These are phyloP conservation scores for Ustilago vetiveriae DNA, from an alignment of 1,284 basidiomycete genomes.

Conservation along the genomic window DNA sequence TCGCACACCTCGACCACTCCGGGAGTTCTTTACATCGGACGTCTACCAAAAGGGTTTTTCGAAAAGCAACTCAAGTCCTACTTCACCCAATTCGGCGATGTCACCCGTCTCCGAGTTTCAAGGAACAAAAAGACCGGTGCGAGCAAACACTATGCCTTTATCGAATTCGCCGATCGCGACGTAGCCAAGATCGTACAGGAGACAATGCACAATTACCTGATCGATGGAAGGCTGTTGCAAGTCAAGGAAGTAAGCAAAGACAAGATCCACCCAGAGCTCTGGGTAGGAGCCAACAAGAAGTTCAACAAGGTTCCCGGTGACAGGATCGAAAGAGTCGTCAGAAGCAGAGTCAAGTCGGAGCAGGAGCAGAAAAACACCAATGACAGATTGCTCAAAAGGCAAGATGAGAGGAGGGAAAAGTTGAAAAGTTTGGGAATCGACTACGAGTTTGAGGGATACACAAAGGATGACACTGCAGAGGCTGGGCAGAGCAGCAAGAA, in stretches of 20 bases:
- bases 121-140: conserved; percentile 95
- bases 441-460: conserved; percentile 80
- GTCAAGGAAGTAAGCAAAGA: conserved; percentile 82
- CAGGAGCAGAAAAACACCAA: conserved; percentile 77
- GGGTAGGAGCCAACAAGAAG: conserved; percentile 95
- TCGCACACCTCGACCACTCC: conserved; percentile 61
- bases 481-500: no score
- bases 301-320: conserved; percentile 81
- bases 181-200: conserved; percentile 96
- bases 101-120: conserved; percentile 87
- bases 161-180: conserved; percentile 88
- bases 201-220: conserved; percentile 98
- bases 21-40: conserved; percentile 89
- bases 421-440: conserved; percentile 84
- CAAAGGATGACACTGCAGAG: conserved; percentile 7
- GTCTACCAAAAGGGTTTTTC: conserved; percentile 95
- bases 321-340: conserved; percentile 75
- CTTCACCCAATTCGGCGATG: conserved; percentile 92
- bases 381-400: conserved; percentile 78
- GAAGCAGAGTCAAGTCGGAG: conserved; percentile 79
- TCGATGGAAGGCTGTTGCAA: conserved; percentile 89
- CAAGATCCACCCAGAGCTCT: conserved; percentile 88
- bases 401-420: conserved; percentile 80
- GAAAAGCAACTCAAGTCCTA: conserved; percentile 92
- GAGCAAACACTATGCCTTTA: conserved; percentile 95